Percentiles rank a stretch among this genome's conserved stretches.
Evolutionary conservation across 805 yeast genomes (phyloP).

Genomic region (Ogataea sp.): DNA sequence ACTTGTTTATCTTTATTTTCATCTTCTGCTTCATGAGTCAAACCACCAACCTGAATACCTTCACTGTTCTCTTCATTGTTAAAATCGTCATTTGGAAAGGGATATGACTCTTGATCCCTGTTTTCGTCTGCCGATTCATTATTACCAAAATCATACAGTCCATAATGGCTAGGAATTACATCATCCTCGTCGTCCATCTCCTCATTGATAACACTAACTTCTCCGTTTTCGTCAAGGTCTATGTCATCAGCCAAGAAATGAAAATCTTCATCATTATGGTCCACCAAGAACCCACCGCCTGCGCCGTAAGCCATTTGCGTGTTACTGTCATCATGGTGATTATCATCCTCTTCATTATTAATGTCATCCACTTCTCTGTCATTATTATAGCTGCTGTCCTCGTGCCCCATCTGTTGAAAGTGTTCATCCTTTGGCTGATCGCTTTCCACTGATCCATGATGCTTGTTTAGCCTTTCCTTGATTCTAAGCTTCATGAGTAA

Average conservation of each 20-base stretch:
- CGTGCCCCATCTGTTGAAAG: slow-evolving; percentile 3
- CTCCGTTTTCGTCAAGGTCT: slow-evolving; percentile 8
- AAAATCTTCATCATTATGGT: not conserved
- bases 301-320: slow-evolving; percentile 14
- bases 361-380: slow-evolving; percentile 4
- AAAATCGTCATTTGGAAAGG: too few species aligned
- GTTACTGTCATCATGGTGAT: slow-evolving; percentile 10
- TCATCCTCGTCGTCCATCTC: slow-evolving; percentile 1
- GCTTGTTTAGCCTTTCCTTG: slow-evolving; percentile 33
- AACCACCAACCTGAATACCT: too few species aligned
- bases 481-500: slow-evolving; percentile 44
- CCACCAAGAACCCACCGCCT: not conserved
- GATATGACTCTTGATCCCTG: not conserved
- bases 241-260: not conserved
- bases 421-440: slow-evolving; percentile 7
- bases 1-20: too few species aligned
- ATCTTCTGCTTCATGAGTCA: too few species aligned
- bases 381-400: slow-evolving; percentile 6
- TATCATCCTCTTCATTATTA: slow-evolving; percentile 17
- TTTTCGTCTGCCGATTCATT: not conserved
- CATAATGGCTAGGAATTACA: not conserved
- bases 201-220: not conserved
- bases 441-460: slow-evolving; percentile 35
- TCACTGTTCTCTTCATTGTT: too few species aligned
- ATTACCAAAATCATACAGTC: not conserved